Evolutionary conservation across 768 basidiomycete species (phyloP).

Genomic region (Sporobolomyces phaffii): DNA sequence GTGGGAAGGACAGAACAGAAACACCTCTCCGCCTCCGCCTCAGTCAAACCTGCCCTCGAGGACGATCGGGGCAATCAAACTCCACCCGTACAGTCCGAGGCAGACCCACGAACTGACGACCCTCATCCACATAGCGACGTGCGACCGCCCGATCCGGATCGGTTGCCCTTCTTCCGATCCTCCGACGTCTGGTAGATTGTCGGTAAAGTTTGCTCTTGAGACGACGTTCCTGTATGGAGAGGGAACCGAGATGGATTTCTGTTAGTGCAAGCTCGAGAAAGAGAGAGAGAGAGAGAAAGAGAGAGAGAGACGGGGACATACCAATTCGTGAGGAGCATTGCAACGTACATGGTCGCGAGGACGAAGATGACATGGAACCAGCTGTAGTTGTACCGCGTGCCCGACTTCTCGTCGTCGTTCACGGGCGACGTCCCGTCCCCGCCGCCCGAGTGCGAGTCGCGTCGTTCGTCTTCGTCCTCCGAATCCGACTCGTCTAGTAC

Average conservation of each 20-base stretch:
- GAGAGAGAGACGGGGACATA: constrained; percentile 48
- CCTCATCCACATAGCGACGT: constrained; percentile 99
- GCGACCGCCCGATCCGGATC: constrained; percentile 86
- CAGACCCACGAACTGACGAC: constrained; percentile 91
- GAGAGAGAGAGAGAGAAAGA: not conserved
- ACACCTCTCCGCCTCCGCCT: too few species aligned
- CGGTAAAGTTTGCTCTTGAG: constrained; percentile 43
- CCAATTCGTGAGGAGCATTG: constrained; percentile 96
- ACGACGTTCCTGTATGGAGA: not conserved
- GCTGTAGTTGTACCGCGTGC: constrained; percentile 92
- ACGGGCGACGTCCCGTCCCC: constrained; percentile 45
- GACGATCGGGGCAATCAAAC: constrained; percentile 74
- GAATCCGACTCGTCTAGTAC: constrained; percentile 70
- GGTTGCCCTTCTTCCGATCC: constrained; percentile 33
- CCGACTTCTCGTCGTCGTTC: constrained; percentile 83
- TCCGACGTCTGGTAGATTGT: not conserved
- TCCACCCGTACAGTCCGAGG: constrained; percentile 77
- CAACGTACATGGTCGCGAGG: constrained; percentile 94
- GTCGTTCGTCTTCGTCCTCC: constrained; percentile 59
- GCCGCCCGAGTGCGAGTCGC: not conserved
- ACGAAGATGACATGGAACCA: constrained; percentile 99
- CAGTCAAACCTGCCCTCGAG: constrained; percentile 14
- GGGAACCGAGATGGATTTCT: too few species aligned
- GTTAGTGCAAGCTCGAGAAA: too few species aligned
- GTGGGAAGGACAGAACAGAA: too few species aligned